Conservation (phyloP, 352 stramenopile genomes). For the Globisporangium apiculatum region DNA sequence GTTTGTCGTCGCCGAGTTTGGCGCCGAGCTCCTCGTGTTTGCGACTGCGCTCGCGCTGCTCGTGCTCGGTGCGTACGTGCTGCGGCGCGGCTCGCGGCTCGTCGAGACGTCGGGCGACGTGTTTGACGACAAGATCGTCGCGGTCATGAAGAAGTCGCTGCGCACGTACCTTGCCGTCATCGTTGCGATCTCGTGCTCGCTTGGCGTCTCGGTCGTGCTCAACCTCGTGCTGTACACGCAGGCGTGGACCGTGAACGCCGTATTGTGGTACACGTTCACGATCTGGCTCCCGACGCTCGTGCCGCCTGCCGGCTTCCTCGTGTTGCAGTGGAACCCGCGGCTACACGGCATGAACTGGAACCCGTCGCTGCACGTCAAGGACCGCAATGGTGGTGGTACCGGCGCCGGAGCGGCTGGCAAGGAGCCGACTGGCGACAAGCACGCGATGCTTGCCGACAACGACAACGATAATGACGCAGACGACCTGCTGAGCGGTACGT, state of each 20-base stretch:
- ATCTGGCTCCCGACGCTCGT: slow-evolving; percentile 75
- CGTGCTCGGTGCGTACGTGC: slow-evolving; percentile 58
- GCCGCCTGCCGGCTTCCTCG: slow-evolving; percentile 63
- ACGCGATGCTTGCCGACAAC: slow-evolving; percentile 17
- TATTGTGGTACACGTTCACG: slow-evolving; percentile 78
- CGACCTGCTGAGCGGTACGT: slow-evolving; percentile 39
- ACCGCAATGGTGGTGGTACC: slow-evolving; percentile 15
- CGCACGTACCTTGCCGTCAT: slow-evolving; percentile 75
- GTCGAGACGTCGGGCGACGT: slow-evolving; percentile 71
- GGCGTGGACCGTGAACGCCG: slow-evolving; percentile 53
- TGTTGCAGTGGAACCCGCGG: slow-evolving; percentile 82
- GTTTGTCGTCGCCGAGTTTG: slow-evolving; percentile 50
- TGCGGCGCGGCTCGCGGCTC: slow-evolving; percentile 56
- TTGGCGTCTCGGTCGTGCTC: slow-evolving; percentile 52
- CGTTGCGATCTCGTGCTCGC: slow-evolving; percentile 55
- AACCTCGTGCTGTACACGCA: slow-evolving; percentile 61
- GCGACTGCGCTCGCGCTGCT: slow-evolving; percentile 49
- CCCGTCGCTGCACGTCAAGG: slow-evolving; percentile 44
- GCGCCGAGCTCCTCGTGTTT: slow-evolving; percentile 54
- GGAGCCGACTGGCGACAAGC: slow-evolving; percentile 17
- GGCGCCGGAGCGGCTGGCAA: no score
- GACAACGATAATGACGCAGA: slow-evolving; percentile 12
- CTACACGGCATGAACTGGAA: slow-evolving; percentile 71
- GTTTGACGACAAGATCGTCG: slow-evolving; percentile 64
- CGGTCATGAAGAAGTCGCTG: slow-evolving; percentile 74